Base-by-base conservation (phyloP, 2,329 filamentous ascomycete species). In the Parastagonospora avenae region DNA sequence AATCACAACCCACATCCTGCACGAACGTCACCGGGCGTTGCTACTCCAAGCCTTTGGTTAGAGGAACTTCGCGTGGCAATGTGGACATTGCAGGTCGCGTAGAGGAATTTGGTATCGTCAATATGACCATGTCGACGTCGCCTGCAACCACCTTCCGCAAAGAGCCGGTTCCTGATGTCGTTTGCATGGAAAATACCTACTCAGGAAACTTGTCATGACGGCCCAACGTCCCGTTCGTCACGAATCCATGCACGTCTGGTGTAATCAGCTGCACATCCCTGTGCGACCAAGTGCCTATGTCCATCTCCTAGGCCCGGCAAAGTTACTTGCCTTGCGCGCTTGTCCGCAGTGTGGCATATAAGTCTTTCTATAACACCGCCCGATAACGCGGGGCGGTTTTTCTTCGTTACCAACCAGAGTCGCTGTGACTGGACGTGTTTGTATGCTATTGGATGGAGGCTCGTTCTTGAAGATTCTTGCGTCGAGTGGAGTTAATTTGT, bases 1-100 rank as follows among this genome's bases (percentile, higher is more conserved):
- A 42, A 40, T 44, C 38, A 46, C 19, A 47, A 46, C 49, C 32
- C 27, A 42, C 24, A 40, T 14, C 31, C 9, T 10, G 42, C 30
- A 36, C 32, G 24, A 37, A 49, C 44, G 36, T 32, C 44, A 39
- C 16, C 14, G 8, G 28, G n/a, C 28, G n/a, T 31, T 46, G 28
- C 24, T 19, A 7, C 31, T 16, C 43, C 43, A 46, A 39, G 35
- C 27, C 8, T 16, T 11, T 33, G 41, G 41, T 14, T 30, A 35
- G 27, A 33, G 12, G 11, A 10, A 30, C 19, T 43, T 24, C n/a
- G 35, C 19, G 35, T 37, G 35, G 35, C 35, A 19, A 37, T 14
- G 19, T 16, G 19, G 19, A 24, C 19, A 24, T 24, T 24, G 19
- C 19, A 24, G 19, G 19, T 24, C 19, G 19, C 19, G 19, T 24